Evolutionary conservation across 192 early-diverging fungal species (phyloP), one percentile per base, ranked within the genome.

Genomic region (Geranomyces michiganensis): DNA sequence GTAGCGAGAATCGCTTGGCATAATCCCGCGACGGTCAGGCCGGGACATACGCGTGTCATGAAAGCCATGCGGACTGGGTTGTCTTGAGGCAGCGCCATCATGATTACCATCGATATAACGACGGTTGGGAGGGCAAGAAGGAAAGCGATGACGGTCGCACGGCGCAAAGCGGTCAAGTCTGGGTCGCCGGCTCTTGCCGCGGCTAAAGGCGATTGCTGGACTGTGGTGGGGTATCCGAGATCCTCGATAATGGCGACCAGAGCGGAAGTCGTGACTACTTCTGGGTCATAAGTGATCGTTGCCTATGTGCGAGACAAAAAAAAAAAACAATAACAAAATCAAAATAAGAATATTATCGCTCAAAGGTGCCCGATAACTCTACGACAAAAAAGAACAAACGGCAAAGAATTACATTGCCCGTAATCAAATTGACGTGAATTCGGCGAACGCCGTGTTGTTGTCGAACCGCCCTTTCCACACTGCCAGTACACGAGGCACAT

Each of bases 61-160:
- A 92, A 73, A 0, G 55, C 36, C 55, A 69, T 32, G 1, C 82
- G 77, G 8, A 85, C 62, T 1, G 80, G 69, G 56, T 87, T 82
- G 12, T 75, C 67, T 17, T 69, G 32, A 0, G 90, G 87, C 3
- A 91, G 65, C 22, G 81, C 76, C 88, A 92, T 90, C 79, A 86
- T 82, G 56, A 91, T 80, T 19, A 94, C 72, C 93, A 94, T 93
- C 13, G 81, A 41, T 33, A 93, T 67, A 14, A 91, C 47, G 29
- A 93, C 82, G 26, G 87, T 81, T 6, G 92, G 92, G 10, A 92
- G 65, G 14, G 89, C 89, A 73, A 92, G 89, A 6, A 82, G 17
- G 6, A 90, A 62, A 0, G 90, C 84, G 30, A 81, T 62, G 12
- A 87, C 48, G 22, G 90, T 69, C 2, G 74, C 45, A 8, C 82